phyloP scores from a whole-genome alignment of 2,329 filamentous ascomycete species.

The Leptographium lundbergii region DNA sequence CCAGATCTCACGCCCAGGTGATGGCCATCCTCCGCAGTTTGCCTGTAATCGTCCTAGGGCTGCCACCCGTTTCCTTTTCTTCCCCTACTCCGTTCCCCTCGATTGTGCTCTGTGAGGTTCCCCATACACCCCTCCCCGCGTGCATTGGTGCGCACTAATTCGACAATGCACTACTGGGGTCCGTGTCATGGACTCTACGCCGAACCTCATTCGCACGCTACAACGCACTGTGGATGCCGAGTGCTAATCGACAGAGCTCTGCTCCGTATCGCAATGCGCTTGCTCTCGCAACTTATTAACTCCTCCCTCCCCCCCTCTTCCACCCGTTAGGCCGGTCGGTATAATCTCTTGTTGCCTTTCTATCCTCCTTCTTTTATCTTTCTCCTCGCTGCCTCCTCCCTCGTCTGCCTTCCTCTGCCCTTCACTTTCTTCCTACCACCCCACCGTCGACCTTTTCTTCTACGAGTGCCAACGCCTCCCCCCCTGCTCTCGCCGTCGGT shows the following conservation, averaged over 20 bases:
- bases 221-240: background rate
- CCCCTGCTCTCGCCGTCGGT: background rate
- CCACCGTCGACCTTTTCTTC: background rate
- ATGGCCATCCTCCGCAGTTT: constrained; percentile 3
- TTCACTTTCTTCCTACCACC: background rate
- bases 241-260: constrained; percentile 1
- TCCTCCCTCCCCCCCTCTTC: constrained; percentile 5
- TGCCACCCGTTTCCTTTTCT: constrained; percentile 6
- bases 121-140: background rate
- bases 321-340: background rate
- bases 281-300: constrained; percentile 6
- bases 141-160: background rate
- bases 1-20: background rate
- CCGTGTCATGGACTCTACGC: background rate
- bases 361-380: background rate
- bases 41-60: background rate
- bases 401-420: background rate
- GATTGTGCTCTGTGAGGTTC: background rate
- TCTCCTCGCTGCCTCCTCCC: background rate
- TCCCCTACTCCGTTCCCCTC: constrained; percentile 10
- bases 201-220: constrained; percentile 1
- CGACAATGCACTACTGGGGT: background rate
- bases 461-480: background rate
- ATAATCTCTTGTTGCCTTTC: background rate
- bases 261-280: background rate